Conservation (phyloP, 257 asterid species). For the Solanum infundibuliforme region DNA sequence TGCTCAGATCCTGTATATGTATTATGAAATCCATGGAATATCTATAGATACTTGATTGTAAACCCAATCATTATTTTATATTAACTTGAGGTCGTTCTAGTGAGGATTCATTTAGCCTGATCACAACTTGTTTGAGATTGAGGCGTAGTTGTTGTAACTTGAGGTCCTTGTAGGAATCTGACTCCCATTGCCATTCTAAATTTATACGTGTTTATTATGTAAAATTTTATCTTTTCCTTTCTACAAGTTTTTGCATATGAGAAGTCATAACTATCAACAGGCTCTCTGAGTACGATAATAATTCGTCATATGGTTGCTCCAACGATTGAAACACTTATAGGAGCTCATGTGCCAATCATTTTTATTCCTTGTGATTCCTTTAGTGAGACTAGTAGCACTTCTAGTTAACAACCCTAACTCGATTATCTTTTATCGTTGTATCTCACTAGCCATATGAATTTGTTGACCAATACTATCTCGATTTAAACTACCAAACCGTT, state of each 20-base stretch:
- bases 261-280: background rate
- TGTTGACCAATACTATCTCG: background rate
- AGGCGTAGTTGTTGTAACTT: background rate
- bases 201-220: background rate
- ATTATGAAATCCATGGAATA: background rate
- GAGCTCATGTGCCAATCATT: background rate
- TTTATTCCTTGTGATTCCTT: background rate
- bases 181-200: background rate
- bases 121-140: background rate
- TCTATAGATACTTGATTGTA: background rate
- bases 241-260: background rate
- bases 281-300: background rate
- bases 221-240: background rate
- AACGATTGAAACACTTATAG: background rate
- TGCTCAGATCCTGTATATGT: background rate
- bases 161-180: background rate
- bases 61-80: background rate
- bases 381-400: background rate
- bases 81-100: background rate
- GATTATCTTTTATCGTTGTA: background rate
- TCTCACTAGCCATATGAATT: background rate
- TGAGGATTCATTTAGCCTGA: background rate
- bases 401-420: background rate
- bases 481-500: background rate
- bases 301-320: background rate